A percentile compares a stretch with the other conserved stretches of the same genome.
phyloP scores from a whole-genome alignment of 2,329 filamentous ascomycete genomes.

The Aspergillus caelatus region DNA sequence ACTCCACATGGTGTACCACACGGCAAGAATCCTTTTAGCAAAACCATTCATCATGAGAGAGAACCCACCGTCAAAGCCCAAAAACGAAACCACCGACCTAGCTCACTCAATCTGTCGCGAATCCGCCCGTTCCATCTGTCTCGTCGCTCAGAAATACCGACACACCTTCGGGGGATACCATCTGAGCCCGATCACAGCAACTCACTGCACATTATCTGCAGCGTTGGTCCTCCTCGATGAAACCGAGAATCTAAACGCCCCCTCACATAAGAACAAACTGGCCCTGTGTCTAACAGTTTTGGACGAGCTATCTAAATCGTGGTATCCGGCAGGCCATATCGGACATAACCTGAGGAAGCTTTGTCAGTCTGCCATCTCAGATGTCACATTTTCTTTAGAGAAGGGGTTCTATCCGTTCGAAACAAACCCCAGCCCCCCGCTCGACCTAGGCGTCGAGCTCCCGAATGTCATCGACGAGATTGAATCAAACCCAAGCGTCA shows the following conservation, averaged over 20 bases:
- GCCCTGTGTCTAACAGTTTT: conserved; percentile 9
- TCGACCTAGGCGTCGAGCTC: not conserved
- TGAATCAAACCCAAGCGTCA: not conserved
- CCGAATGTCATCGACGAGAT: not conserved
- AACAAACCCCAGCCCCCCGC: not conserved
- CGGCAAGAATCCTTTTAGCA: conserved; percentile 34
- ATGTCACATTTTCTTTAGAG: not conserved
- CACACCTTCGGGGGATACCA: conserved; percentile 39
- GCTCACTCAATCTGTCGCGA: conserved; percentile 20
- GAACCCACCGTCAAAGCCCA: not conserved
- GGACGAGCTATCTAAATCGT: conserved; percentile 7
- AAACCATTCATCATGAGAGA: conserved; percentile 29
- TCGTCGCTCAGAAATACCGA: conserved; percentile 35
- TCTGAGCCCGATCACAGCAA: conserved; percentile 38
- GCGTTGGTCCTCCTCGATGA: conserved; percentile 26
- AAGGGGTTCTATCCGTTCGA: not conserved
- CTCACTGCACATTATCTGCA: conserved; percentile 39
- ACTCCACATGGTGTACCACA: conserved; percentile 41
- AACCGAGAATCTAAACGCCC: not conserved
- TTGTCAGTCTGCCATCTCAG: not conserved
- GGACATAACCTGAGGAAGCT: not conserved
- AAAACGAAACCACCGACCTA: conserved; percentile 10
- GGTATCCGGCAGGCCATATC: conserved; percentile 10
- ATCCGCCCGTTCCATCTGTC: conserved; percentile 28
- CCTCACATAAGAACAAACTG: not conserved